These are phyloP conservation scores for Phialophora tarda DNA, from an alignment of 2,329 filamentous ascomycete genomes.

Conservation along the genomic window DNA sequence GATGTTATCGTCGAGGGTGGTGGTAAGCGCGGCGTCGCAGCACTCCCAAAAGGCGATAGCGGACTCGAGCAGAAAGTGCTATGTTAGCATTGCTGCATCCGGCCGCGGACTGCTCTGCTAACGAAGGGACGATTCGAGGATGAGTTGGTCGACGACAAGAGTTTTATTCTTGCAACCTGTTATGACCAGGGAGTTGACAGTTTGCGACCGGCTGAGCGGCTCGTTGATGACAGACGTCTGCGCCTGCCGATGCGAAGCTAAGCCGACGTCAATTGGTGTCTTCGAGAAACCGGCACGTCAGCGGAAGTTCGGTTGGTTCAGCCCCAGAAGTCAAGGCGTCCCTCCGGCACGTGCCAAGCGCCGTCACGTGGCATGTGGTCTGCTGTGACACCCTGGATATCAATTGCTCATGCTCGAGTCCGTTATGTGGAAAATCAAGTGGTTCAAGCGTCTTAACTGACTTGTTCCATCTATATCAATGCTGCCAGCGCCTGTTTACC, in stretches of 20 bases:
- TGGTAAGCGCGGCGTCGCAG: conserved; percentile 1
- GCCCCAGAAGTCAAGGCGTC: conserved; percentile 3
- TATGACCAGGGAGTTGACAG: background rate
- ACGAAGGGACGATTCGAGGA: background rate
- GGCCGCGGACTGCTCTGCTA: background rate
- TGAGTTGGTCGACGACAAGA: background rate
- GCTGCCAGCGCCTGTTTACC: background rate
- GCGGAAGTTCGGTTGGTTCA: conserved; percentile 3
- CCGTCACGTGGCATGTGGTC: background rate
- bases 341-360: background rate
- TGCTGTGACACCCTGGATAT: too few relatives aligned
- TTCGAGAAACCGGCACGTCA: conserved; percentile 1
- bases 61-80: background rate
- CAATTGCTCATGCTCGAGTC: background rate
- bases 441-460: background rate
- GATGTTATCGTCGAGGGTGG: background rate
- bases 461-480: background rate
- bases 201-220: conserved; percentile 2
- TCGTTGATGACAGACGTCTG: conserved; percentile 13
- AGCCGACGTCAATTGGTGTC: conserved; percentile 9
- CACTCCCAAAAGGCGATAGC: background rate
- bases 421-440: background rate
- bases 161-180: background rate
- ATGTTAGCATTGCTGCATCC: conserved; percentile 6
- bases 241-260: conserved; percentile 16